A percentile compares a stretch with the other conserved stretches of the same genome.
phyloP scores from a whole-genome alignment of 495 filamentous ascomycete species.

The Penicillium cosmopolitanum region DNA sequence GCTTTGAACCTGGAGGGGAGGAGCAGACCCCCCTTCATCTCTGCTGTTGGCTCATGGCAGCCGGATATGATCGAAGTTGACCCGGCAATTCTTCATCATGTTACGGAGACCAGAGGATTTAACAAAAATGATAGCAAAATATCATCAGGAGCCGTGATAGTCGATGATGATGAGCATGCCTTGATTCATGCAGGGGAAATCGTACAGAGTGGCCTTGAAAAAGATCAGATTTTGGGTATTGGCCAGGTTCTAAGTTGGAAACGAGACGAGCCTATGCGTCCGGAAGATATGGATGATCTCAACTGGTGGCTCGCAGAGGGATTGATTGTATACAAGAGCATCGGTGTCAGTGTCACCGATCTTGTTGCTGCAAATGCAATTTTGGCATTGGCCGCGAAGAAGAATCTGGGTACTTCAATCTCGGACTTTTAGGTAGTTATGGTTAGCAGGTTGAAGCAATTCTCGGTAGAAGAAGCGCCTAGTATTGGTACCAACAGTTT shows the following conservation, averaged over 20 bases:
- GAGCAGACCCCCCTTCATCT: slow-evolving; percentile 11
- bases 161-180: slow-evolving; percentile 8
- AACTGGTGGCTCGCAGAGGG: not conserved
- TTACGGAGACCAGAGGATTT: not conserved
- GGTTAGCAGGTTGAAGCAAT: too few species aligned
- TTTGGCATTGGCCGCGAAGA: slow-evolving; percentile 2
- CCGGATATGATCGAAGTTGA: slow-evolving; percentile 23
- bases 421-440: not conserved
- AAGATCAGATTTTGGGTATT: slow-evolving; percentile 3
- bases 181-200: slow-evolving; percentile 8
- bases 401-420: not conserved
- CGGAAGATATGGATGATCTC: not conserved
- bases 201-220: not conserved
- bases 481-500: too few species aligned
- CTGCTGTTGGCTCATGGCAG: slow-evolving; percentile 23
- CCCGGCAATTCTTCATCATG: slow-evolving; percentile 11
- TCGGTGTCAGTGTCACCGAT: slow-evolving; percentile 21
- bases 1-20: not conserved
- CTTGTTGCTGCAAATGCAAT: slow-evolving; percentile 6
- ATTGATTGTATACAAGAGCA: slow-evolving; percentile 18
- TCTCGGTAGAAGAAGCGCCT: too few species aligned
- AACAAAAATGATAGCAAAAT: not conserved
- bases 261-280: not conserved
- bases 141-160: not conserved
- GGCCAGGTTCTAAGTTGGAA: slow-evolving; percentile 1